These are phyloP conservation scores for Lentinula novae-zelandiae DNA, from an alignment of 1,284 basidiomycete species.

Conservation along the genomic window DNA sequence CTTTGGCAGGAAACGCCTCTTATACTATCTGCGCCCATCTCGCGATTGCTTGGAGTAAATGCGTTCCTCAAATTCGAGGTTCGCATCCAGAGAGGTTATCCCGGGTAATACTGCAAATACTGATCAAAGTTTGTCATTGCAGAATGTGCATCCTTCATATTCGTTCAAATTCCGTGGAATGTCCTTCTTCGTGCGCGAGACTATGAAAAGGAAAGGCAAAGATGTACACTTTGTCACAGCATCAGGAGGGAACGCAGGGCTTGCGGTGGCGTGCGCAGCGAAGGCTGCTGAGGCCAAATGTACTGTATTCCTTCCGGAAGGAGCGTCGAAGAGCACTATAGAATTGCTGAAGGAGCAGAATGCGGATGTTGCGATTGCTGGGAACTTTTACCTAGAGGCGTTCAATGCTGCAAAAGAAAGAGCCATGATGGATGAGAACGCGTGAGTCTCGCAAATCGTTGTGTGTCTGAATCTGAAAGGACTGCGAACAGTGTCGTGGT, in stretches of 20 bases:
- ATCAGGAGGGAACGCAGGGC: conserved; percentile 71
- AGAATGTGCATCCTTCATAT: conserved; percentile 70
- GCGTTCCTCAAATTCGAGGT: conserved; percentile 71
- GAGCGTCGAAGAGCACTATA: conserved; percentile 44
- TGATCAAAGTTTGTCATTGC: background rate
- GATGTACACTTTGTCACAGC: conserved; percentile 60
- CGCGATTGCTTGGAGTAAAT: conserved; percentile 44
- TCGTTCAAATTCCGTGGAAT: conserved; percentile 77
- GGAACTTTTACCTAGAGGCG: conserved; percentile 55
- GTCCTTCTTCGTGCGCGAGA: conserved; percentile 54
- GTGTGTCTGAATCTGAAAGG: background rate
- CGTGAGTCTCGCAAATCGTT: conserved; percentile 37
- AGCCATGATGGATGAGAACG: conserved; percentile 40
- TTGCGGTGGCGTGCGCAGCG: conserved; percentile 65
- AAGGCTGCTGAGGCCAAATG: conserved; percentile 50
- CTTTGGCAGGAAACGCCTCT: conserved; percentile 63
- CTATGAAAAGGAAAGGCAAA: conserved; percentile 45
- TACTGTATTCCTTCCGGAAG: conserved; percentile 62
- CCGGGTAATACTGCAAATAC: background rate
- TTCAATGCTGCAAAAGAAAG: conserved; percentile 43
- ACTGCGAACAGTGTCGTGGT: conserved; percentile 48
- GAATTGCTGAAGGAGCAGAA: conserved; percentile 47
- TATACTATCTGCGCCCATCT: conserved; percentile 53
- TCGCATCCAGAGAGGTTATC: conserved; percentile 16
- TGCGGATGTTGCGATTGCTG: conserved; percentile 52